Evolutionary conservation across 2,329 filamentous ascomycete genomes (phyloP).

Genomic region (Paradendryphiella salina): DNA sequence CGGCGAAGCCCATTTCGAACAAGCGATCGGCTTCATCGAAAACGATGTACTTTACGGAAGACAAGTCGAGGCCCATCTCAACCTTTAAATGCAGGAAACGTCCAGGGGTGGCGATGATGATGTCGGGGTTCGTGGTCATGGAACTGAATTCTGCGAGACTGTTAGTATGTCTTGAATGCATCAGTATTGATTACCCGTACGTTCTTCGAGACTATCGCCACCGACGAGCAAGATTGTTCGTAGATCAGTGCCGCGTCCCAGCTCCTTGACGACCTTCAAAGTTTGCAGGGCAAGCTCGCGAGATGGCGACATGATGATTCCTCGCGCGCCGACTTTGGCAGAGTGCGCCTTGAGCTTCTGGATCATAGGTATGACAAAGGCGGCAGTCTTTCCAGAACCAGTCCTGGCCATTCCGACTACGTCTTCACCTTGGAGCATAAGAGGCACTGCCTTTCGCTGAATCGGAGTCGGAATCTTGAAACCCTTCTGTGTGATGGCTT

Average conservation of each 20-base stretch:
- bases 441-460: conserved; percentile 92
- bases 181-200: conserved; percentile 22
- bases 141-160: conserved; percentile 68
- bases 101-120: conserved; percentile 94
- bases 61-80: conserved; percentile 91
- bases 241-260: conserved; percentile 86
- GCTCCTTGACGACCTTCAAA: conserved; percentile 92
- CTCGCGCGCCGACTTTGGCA: conserved; percentile 80
- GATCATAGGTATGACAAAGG: conserved; percentile 98
- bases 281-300: conserved; percentile 94
- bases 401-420: conserved; percentile 99
- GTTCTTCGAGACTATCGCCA: conserved; percentile 93
- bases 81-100: conserved; percentile 96
- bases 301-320: conserved; percentile 86
- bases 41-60: conserved; percentile 88
- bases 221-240: conserved; percentile 89
- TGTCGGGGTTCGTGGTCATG: conserved; percentile 94
- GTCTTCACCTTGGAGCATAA: conserved; percentile 87
- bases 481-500: conserved; percentile 89
- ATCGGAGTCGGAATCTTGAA: conserved; percentile 97
- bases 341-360: conserved; percentile 89
- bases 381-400: conserved; percentile 97
- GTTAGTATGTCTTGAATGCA: conserved; percentile 2
- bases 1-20: conserved; percentile 98
- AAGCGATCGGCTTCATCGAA: conserved; percentile 97